These are phyloP conservation scores for Lactifluus subvellereus DNA, from an alignment of 768 basidiomycete genomes.

Conservation along the genomic window DNA sequence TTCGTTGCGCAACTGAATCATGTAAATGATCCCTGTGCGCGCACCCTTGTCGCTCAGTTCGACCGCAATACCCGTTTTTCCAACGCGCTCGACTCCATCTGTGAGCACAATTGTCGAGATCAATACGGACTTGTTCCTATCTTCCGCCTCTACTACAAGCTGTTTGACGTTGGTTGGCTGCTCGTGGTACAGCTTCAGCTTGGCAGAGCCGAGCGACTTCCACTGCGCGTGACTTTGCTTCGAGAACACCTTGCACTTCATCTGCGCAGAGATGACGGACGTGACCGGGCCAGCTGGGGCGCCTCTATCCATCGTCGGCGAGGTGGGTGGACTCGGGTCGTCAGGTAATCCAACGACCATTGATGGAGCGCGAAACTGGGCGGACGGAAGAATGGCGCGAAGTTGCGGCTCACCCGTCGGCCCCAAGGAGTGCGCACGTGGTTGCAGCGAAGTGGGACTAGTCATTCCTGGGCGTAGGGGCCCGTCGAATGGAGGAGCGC, in stretches of 20 bases:
- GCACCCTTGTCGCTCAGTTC: conserved; percentile 90
- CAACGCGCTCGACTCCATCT: conserved; percentile 97
- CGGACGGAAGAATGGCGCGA: conserved; percentile 59
- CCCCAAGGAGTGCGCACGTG: conserved; percentile 29
- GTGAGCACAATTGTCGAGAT: conserved; percentile 95
- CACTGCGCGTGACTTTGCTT: conserved; percentile 96
- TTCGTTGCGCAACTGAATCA: conserved; percentile 95
- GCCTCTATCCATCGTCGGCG: conserved; percentile 57
- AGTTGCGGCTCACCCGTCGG: conserved; percentile 35
- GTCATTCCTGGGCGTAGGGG: conserved; percentile 38
- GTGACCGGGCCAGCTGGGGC: conserved; percentile 60
- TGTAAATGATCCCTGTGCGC: conserved; percentile 91
- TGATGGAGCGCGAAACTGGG: conserved; percentile 50
- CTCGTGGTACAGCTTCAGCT: conserved; percentile 81
- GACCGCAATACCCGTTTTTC: conserved; percentile 95
- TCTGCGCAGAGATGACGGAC: conserved; percentile 76
- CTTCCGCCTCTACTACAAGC: conserved; percentile 87
- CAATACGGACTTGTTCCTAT: conserved; percentile 65
- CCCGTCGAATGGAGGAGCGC: conserved; percentile 26
- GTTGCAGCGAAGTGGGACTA: conserved; percentile 25
- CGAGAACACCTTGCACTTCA: conserved; percentile 98
- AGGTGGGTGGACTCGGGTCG: conserved; percentile 79
- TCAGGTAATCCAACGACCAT: conserved; percentile 48
- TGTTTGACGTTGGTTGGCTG: conserved; percentile 89
- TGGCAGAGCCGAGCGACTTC: conserved; percentile 89